Conservation (phyloP, 257 asterid species). For the Solanum paucissectum region DNA sequence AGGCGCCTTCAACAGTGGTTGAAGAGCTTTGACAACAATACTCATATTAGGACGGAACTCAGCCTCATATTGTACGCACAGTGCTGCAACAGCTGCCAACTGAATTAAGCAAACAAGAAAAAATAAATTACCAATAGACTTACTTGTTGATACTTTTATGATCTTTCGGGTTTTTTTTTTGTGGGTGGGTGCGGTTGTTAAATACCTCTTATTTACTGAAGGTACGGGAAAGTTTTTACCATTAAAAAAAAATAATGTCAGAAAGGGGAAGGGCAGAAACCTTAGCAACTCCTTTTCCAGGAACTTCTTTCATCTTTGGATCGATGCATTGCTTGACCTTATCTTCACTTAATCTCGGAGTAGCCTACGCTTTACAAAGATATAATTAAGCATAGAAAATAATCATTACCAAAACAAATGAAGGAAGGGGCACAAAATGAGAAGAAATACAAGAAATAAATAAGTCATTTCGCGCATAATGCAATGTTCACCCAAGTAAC, state of each 20-base stretch:
- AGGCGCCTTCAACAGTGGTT: conserved; percentile 15
- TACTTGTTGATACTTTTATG: not conserved
- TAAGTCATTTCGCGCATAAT: not conserved
- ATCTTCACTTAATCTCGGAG: conserved; percentile 29
- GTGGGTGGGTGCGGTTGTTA: too few relatives aligned
- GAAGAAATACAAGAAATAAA: not conserved
- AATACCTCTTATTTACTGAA: not conserved
- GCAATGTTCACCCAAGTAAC: conserved; percentile 12
- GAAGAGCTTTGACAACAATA: conserved; percentile 30
- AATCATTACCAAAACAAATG: not conserved
- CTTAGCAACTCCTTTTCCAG: conserved; percentile 13
- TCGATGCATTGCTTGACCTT: conserved; percentile 31
- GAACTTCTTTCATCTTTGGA: conserved; percentile 14
- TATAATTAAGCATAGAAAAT: not conserved
- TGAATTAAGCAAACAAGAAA: conserved; percentile 5
- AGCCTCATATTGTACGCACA: conserved; percentile 26
- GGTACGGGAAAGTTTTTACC: not conserved
- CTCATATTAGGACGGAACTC: conserved; percentile 31
- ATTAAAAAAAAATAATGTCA: not conserved
- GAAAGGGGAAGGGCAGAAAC: not conserved
- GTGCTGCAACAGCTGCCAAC: conserved; percentile 33
- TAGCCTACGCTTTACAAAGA: conserved; percentile 7
- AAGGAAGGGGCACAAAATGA: not conserved
- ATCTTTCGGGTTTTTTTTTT: not conserved
- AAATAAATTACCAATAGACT: not conserved